These are phyloP conservation scores for Cryptosporidium canis DNA, from an alignment of 169 alveolate species.

Conservation along the genomic window DNA sequence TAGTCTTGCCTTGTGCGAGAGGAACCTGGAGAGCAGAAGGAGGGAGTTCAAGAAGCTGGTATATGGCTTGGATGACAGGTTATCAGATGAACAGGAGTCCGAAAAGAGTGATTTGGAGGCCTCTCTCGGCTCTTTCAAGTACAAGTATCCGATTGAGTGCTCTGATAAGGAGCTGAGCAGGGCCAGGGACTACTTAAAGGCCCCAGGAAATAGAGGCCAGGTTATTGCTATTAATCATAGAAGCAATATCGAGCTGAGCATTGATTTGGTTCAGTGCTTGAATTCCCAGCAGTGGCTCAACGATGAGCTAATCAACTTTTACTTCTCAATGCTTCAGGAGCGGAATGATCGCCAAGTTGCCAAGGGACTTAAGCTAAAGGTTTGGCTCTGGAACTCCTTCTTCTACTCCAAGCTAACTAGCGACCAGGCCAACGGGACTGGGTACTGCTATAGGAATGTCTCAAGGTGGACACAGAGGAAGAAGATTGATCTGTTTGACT, in stretches of 20 bases:
- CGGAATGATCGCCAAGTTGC: slow-evolving; percentile 74
- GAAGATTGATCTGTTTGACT: slow-evolving; percentile 82
- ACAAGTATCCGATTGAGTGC: slow-evolving; percentile 33
- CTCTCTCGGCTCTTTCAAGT: neutral
- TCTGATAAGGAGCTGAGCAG: neutral
- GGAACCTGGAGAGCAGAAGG: slow-evolving; percentile 11
- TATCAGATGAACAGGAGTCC: neutral
- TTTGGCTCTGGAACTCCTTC: slow-evolving; percentile 85
- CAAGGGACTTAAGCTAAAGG: slow-evolving; percentile 73
- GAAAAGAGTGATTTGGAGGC: neutral
- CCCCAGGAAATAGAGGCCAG: neutral
- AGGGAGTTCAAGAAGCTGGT: slow-evolving; percentile 51
- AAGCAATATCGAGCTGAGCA: slow-evolving; percentile 17
- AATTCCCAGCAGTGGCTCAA: slow-evolving; percentile 86
- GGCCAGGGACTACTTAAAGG: slow-evolving; percentile 15
- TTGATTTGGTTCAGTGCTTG: slow-evolving; percentile 67
- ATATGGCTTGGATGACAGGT: slow-evolving; percentile 26
- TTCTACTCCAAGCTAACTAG: slow-evolving; percentile 82
- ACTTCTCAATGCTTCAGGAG: slow-evolving; percentile 84
- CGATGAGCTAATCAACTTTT: slow-evolving; percentile 89
- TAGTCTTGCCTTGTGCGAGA: slow-evolving; percentile 62
- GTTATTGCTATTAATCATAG: slow-evolving; percentile 20
- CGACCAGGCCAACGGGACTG: neutral
- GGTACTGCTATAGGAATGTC: slow-evolving; percentile 83
- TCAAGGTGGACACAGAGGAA: slow-evolving; percentile 86